A percentile compares a stretch with the other conserved stretches of the same genome.
phyloP scores from a whole-genome alignment of 345 rosid species.

The Camelina laxa region DNA sequence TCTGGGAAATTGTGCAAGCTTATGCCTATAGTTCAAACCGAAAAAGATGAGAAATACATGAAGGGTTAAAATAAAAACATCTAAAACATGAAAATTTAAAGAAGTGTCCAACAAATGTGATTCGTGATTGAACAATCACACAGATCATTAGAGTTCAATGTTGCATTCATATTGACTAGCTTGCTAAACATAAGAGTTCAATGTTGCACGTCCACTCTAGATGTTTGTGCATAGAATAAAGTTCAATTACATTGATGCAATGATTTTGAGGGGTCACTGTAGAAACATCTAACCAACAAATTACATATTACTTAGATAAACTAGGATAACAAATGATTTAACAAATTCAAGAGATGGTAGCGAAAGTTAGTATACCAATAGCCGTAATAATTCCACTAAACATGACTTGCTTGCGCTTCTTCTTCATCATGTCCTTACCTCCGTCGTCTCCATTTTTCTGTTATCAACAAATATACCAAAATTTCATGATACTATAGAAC shows the following conservation, averaged over 20 bases:
- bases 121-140: not conserved
- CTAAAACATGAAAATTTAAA: not conserved
- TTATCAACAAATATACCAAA: slow-evolving; percentile 44
- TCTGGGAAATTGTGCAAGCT: slow-evolving; percentile 99
- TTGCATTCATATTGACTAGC: slow-evolving; percentile 1
- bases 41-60: slow-evolving; percentile 15
- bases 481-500: slow-evolving; percentile 29
- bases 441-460: slow-evolving; percentile 76
- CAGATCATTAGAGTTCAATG: not conserved
- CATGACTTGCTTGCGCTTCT: slow-evolving; percentile 87
- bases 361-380: slow-evolving; percentile 59
- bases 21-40: slow-evolving; percentile 62
- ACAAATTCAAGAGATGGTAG: slow-evolving; percentile 1
- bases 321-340: not conserved
- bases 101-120: slow-evolving; percentile 10
- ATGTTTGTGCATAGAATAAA: not conserved
- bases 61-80: slow-evolving; percentile 4
- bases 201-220: not conserved
- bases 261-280: slow-evolving; percentile 19
- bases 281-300: slow-evolving; percentile 20
- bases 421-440: slow-evolving; percentile 87
- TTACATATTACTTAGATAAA: not conserved
- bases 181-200: slow-evolving; percentile 13
- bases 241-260: slow-evolving; percentile 21
- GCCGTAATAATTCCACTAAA: slow-evolving; percentile 94